Percentiles rank a stretch among this genome's conserved stretches.
These are phyloP conservation scores for Candida saitoana DNA, from an alignment of 805 yeast genomes.

Conservation along the genomic window DNA sequence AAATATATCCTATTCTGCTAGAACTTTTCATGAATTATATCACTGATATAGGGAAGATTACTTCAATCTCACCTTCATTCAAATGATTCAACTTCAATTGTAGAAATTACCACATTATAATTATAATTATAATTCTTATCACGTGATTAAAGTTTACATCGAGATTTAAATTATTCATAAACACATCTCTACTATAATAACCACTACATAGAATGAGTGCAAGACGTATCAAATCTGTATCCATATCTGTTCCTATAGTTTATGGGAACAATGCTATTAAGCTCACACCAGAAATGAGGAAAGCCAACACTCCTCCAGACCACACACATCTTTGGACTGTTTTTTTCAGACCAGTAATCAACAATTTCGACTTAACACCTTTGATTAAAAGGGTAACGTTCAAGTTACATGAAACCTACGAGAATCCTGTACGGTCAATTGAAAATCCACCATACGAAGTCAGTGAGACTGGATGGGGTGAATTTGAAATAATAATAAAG, in stretches of 20 bases:
- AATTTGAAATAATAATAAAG: constrained; percentile 87
- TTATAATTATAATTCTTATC: too few species aligned
- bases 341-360: constrained; percentile 69
- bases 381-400: constrained; percentile 87
- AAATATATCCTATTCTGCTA: too few species aligned
- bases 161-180: too few species aligned
- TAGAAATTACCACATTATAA: too few species aligned
- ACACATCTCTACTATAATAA: too few species aligned
- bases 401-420: constrained; percentile 92
- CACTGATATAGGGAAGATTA: too few species aligned
- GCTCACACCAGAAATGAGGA: constrained; percentile 34
- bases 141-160: too few species aligned
- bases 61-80: too few species aligned
- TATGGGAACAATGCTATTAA: constrained; percentile 40
- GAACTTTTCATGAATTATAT: too few species aligned
- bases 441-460: constrained; percentile 93
- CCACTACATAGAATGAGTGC: too few species aligned
- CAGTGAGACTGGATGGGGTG: constrained; percentile 99
- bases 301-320: constrained; percentile 58
- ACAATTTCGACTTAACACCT: constrained; percentile 72
- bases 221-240: constrained; percentile 27
- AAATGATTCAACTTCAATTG: too few species aligned
- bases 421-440: constrained; percentile 76
- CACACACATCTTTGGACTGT: constrained; percentile 97
- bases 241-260: constrained; percentile 40